Base-by-base conservation (phyloP, 2,329 filamentous ascomycete species). In the Cercospora zeina region DNA sequence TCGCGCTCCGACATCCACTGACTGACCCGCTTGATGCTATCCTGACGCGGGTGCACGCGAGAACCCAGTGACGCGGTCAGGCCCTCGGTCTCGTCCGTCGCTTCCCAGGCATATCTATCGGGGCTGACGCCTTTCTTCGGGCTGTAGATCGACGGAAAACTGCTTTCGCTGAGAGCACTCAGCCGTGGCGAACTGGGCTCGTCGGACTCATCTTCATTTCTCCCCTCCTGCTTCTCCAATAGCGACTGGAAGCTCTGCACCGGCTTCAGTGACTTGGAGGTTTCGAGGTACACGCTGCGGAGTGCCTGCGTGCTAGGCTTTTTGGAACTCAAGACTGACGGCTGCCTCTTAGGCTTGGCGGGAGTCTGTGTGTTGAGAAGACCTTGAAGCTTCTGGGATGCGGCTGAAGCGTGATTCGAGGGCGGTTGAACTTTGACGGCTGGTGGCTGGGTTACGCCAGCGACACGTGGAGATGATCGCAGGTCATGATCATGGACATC, bases 151-250 rank as follows among this genome's bases (percentile, higher is more conserved):
- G 71, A 74, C 5, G 71, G 71, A 56, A 76, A 75, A 67, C 74
- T 76, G 64, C 73, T 75, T 60, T 76, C 73, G 60, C 74, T 76
- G 53, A 76, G 62, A 6, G 70, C 70, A 55, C 74, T 76, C 27
- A 76, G 66, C 14, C 72, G 64, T 10, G 74, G 74, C 13, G 74
- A 76, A 36, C 69, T 68, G 8, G 74, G 64, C 1, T 72, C 70
- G 8, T 72, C 71, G 2, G 50, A 57, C 9, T 68, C 63, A 11
- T 69, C 67, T 7, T 72, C 69, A 21, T 64, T 51, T 42, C 61
- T 67, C 49, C 67, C 66, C 14, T 72, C 72, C 36, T 68, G 69
- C 36, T 67, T 68, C 24, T 73, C 74, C 11, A 74, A 61, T 45
- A 76, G 63, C 2, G 73, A 75, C 42, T 73, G 69, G 64, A 75